A percentile compares a stretch with the other conserved stretches of the same genome.
These are phyloP conservation scores for Aegilops umbellulata DNA, from an alignment of 176 grass and related monocot genomes.

Conservation along the genomic window DNA sequence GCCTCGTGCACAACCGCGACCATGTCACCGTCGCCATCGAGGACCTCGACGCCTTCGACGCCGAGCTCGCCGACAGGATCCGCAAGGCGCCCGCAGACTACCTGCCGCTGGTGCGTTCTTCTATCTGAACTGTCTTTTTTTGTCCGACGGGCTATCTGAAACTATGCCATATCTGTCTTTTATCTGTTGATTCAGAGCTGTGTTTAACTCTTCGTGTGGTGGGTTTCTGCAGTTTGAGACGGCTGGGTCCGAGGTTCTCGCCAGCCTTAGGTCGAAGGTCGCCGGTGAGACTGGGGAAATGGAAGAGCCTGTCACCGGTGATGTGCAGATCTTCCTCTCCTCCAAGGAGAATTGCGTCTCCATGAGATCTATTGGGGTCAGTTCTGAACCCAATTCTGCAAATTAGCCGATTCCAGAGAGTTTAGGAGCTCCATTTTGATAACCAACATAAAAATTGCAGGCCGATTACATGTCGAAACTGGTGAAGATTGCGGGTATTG, in stretches of 20 bases:
- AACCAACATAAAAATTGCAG: conserved; percentile 16
- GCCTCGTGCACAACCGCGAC: conserved; percentile 82
- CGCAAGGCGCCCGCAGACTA: conserved; percentile 87
- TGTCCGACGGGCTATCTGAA: no score
- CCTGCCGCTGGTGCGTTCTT: conserved; percentile 58
- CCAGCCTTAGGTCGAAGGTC: conserved; percentile 74
- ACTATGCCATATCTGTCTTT: no score
- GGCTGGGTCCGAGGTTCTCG: conserved; percentile 67
- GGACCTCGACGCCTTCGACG: conserved; percentile 90
- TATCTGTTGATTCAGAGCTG: neutral
- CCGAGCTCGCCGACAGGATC: conserved; percentile 85
- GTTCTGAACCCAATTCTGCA: neutral
- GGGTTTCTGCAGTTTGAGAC: conserved; percentile 62
- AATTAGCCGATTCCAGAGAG: neutral
- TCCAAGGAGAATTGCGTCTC: conserved; percentile 88
- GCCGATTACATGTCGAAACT: conserved; percentile 91
- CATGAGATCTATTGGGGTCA: conserved; percentile 83
- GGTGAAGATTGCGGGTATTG: conserved; percentile 88
- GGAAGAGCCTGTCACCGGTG: conserved; percentile 75
- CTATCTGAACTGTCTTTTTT: neutral
- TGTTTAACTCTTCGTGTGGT: neutral
- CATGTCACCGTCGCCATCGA: conserved; percentile 89
- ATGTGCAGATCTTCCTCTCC: conserved; percentile 89
- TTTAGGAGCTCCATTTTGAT: neutral
- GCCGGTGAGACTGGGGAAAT: conserved; percentile 89